Base-by-base conservation (phyloP, 345 rosid genomes). In the Noccaea caerulescens region DNA sequence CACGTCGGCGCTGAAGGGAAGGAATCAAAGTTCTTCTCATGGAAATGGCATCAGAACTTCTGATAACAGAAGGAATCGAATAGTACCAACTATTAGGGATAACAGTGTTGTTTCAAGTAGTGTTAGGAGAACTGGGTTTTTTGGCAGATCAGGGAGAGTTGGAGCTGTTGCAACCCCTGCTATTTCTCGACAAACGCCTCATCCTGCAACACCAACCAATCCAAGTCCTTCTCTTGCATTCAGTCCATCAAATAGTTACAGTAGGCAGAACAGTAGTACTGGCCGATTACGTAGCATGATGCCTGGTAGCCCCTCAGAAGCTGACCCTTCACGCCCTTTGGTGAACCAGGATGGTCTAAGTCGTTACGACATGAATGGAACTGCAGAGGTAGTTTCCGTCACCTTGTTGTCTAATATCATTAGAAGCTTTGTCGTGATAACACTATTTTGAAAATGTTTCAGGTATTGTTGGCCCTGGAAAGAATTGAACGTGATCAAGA, bases 401-500 rank as follows among this genome's bases (percentile, higher is more conserved):
- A 13, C 53, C 58, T 20, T 51, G 57, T 58, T 57, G 25, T 52
- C 72, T 72, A 42, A 11, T 77, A 43, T 73, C 49, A 53, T 8
- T 71, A 72, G 77, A 46, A 44, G 43, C 51, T 62, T 69, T 69
- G 53, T 27, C 10, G 27, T 67, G 54, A 32, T 39, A 47, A 63
- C 51, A 62, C 3, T 63, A 32, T 30, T 30, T 69, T 41, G 18
- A 63, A 63, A 56, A 39, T 41, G 11, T 45, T 49, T 69, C 55
- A 94, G 99, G 87, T 86, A 54, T 77, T 92, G 55, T 79, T 86
- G 77, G 90, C 97, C 39, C 89, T 94, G 34, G 93, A 88, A 84
- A 92, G 97, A 73, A 86, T 88, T 80, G 98, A 88, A 70, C 91
- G 79, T 65, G 96, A 90, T 76, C 96, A 86, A 46, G 97, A 83